phyloP scores from a whole-genome alignment of 108 stramenopile species.

The Cyclostephanos invisitatus region DNA sequence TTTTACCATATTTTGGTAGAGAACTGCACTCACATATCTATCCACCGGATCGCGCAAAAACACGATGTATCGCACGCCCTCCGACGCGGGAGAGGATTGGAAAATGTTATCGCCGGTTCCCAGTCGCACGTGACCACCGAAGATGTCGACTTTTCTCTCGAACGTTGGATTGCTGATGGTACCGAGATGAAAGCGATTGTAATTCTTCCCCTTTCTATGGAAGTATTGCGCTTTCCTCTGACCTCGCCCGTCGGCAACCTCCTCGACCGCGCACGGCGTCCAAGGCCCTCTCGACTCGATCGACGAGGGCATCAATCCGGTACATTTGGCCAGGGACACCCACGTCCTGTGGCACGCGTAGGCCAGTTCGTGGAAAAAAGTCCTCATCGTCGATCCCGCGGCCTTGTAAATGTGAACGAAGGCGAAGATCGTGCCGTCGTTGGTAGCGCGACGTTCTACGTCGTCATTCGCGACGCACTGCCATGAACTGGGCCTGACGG shows the following conservation, averaged over 20 bases:
- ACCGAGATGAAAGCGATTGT: neutral
- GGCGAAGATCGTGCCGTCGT: conserved; percentile 39
- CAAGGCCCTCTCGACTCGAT: neutral
- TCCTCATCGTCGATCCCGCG: conserved; percentile 55
- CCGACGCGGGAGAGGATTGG: neutral
- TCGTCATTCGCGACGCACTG: conserved; percentile 28
- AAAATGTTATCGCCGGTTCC: conserved; percentile 36
- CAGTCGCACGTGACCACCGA: conserved; percentile 52
- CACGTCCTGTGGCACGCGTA: conserved; percentile 33
- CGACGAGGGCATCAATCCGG: neutral
- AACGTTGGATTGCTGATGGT: conserved; percentile 21
- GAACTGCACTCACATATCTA: conserved; percentile 48
- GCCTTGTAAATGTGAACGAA: conserved; percentile 71
- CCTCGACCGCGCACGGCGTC: conserved; percentile 20
- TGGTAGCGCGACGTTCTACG: conserved; percentile 1
- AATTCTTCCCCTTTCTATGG: neutral
- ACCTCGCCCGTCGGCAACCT: conserved; percentile 16
- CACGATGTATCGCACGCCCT: conserved; percentile 33
- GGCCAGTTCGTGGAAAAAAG: conserved; percentile 45
- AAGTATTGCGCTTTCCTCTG: neutral
- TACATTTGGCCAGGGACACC: conserved; percentile 16
- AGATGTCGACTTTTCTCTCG: conserved; percentile 38
- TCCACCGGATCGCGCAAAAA: conserved; percentile 57
- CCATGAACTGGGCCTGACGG: conserved; percentile 28
- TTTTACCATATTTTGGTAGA: conserved; percentile 14